A percentile compares a stretch with the other conserved stretches of the same genome.
Evolutionary conservation across 768 basidiomycete genomes (phyloP).

Genomic region (Pleurotus djamor): DNA sequence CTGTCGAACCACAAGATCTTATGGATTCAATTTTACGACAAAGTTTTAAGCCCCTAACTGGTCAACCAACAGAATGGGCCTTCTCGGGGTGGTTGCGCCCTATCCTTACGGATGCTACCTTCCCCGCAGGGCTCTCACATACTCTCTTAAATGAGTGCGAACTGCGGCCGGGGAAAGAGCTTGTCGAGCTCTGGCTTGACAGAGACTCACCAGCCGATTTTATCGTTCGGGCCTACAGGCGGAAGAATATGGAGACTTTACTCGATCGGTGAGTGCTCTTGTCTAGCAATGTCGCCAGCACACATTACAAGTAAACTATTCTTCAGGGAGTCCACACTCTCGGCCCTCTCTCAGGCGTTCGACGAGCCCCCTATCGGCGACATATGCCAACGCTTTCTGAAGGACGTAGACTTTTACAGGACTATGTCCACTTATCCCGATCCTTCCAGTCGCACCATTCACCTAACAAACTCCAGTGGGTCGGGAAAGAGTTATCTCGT

Average conservation of each 20-base stretch:
- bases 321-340: not conserved
- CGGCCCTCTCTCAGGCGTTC: not conserved
- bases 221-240: not conserved
- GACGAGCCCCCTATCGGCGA: not conserved
- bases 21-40: too few species aligned
- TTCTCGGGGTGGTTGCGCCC: too few species aligned
- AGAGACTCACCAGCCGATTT: not conserved
- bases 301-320: not conserved
- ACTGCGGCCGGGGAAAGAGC: not conserved
- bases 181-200: not conserved
- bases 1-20: too few species aligned
- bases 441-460: not conserved
- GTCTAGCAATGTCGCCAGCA: not conserved
- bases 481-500: not conserved
- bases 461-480: not conserved
- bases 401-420: not conserved
- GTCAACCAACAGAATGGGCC: too few species aligned
- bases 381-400: not conserved
- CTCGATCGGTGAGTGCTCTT: not conserved
- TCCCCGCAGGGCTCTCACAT: too few species aligned
- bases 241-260: not conserved
- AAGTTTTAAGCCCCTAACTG: too few species aligned
- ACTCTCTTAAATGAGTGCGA: not conserved
- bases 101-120: too few species aligned
- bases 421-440: not conserved